Evolutionary conservation across 768 basidiomycete species (phyloP).

Genomic region (Leccinum longicurvipes): DNA sequence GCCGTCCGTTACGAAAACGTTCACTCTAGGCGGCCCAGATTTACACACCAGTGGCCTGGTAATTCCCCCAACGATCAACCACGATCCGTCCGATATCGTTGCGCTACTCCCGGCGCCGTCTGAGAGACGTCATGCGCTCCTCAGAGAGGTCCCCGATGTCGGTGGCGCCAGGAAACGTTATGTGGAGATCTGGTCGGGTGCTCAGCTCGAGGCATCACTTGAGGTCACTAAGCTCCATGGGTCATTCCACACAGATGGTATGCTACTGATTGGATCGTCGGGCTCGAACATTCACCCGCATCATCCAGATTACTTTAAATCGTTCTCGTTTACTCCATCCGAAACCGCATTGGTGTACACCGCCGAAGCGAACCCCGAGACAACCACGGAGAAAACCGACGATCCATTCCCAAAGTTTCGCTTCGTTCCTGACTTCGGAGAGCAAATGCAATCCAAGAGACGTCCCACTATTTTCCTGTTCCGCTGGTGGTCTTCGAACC

Average conservation of each 20-base stretch:
- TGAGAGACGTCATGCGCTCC: slow-evolving; percentile 40
- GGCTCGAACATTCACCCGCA: not conserved
- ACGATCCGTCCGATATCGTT: slow-evolving; percentile 35
- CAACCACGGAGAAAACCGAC: slow-evolving; percentile 19
- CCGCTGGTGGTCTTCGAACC: slow-evolving; percentile 36
- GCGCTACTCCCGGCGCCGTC: slow-evolving; percentile 43
- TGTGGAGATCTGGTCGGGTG: slow-evolving; percentile 57
- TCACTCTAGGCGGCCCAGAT: slow-evolving; percentile 27
- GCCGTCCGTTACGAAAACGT: slow-evolving; percentile 40
- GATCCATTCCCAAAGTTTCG: slow-evolving; percentile 42
- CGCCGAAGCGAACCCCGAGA: slow-evolving; percentile 35
- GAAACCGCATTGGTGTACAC: slow-evolving; percentile 51
- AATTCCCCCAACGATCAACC: slow-evolving; percentile 11
- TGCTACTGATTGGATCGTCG: too few relatives aligned
- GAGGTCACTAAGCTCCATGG: slow-evolving; percentile 60
- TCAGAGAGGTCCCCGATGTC: slow-evolving; percentile 37
- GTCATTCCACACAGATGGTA: too few relatives aligned
- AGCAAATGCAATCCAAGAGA: slow-evolving; percentile 52
- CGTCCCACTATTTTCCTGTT: slow-evolving; percentile 54
- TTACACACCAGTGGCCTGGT: slow-evolving; percentile 6
- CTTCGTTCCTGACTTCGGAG: slow-evolving; percentile 61
- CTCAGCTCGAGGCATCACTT: slow-evolving; percentile 41
- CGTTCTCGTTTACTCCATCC: slow-evolving; percentile 51
- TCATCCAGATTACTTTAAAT: slow-evolving; percentile 47
- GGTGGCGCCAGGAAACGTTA: slow-evolving; percentile 40